Evolutionary conservation across 2,329 filamentous ascomycete genomes (phyloP).

Genomic region (Colletotrichum nymphaeae): DNA sequence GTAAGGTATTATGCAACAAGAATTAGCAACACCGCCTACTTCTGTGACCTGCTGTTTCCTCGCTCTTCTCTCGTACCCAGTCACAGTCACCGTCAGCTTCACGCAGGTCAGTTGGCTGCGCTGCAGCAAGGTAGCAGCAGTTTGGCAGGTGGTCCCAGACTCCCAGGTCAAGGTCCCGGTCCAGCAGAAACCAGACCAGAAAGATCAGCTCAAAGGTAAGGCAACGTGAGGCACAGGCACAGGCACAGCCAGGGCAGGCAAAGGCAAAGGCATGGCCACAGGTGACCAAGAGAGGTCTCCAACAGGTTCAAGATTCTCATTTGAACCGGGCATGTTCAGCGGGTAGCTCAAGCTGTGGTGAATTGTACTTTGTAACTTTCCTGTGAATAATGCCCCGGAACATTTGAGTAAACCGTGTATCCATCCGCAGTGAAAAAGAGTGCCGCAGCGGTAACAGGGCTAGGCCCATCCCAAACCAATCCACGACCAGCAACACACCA

Average conservation of each 20-base stretch:
- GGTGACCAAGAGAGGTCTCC: not conserved
- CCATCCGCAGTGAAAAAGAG: not conserved
- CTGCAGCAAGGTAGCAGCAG: not conserved
- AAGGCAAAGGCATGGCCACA: not conserved
- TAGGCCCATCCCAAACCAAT: not conserved
- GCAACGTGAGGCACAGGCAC: not conserved
- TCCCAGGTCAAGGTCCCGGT: not conserved
- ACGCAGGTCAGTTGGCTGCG: not conserved
- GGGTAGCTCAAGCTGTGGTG: not conserved
- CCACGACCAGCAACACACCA: not conserved
- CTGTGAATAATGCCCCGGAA: not conserved
- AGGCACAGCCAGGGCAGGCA: not conserved
- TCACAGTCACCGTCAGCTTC: not conserved
- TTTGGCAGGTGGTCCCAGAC: not conserved
- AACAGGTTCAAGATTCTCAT: too few relatives aligned
- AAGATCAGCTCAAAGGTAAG: not conserved
- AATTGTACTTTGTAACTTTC: not conserved
- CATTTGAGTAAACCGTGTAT: not conserved
- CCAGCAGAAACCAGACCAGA: not conserved
- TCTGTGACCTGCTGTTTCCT: not conserved
- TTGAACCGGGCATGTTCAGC: not conserved
- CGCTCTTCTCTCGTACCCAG: not conserved
- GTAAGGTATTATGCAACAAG: constrained; percentile 28
- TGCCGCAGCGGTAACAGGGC: not conserved
- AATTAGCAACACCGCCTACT: constrained; percentile 28